Evolutionary conservation across 2,329 filamentous ascomycete genomes (phyloP), one percentile per base, ranked within the genome.

Genomic region (Trichoderma hamatum): DNA sequence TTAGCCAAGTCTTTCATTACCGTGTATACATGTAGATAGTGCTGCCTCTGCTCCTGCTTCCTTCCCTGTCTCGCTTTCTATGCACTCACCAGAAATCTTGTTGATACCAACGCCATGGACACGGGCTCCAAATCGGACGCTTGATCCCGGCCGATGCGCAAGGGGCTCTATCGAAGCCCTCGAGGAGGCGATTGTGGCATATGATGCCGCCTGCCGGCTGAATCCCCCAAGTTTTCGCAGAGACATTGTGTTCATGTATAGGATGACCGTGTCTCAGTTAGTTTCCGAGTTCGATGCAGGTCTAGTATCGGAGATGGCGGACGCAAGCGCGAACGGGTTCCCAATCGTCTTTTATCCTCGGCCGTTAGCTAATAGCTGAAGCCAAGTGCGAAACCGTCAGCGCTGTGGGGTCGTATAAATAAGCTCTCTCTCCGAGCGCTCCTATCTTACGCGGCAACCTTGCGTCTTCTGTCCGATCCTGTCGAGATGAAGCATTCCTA

Each of bases 31-130:
- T 32, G n/a, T n/a, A 21, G 36, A 36, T 14, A 3, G 26, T 21
- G 60, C 13, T 5, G 52, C 19, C 52, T 13, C 11, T 78, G 84
- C 4, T 24, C n/a, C 21, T 9, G 9, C 16, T 24, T 10, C n/a
- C 7, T 19, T 6, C 16, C 11, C 19, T 49, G 43, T n/a, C n/a
- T 13, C 13, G 3, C 9, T 49, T 49, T 49, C 46, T 21, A 21
- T 13, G n/a, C 58, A 28, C 64, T 82, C 84, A 89, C 88, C 86
- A 63, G 83, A 86, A 56, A 92, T 79, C 65, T 86, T 85, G 74
- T 92, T 88, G 51, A 91, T 79, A 73, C 91, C 84, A 46, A 85
- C 81, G 56, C 88, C 86, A 46, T 82, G 80, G 71, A 91, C 82
- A 30, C 85, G 76, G 11, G 88, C 89, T 1, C 90, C 90, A 68